Evolutionary conservation across 108 stramenopile species (phyloP).

Genomic region (Craspedostauros australis): DNA sequence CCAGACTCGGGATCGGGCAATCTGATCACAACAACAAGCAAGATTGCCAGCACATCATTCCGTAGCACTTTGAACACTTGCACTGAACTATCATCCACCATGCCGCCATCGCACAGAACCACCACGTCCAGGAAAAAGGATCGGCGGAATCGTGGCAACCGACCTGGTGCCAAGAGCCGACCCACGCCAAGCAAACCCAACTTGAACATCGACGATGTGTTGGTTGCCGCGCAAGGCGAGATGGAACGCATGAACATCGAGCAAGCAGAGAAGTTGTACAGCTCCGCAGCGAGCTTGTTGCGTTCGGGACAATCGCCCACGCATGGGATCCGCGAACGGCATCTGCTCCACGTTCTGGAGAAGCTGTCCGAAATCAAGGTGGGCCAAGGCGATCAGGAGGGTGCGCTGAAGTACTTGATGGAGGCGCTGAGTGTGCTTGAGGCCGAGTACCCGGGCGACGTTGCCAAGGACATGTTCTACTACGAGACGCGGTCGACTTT

Average conservation of each 20-base stretch:
- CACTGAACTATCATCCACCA: too few species aligned
- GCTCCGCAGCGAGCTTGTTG: neutral
- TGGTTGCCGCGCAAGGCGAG: neutral
- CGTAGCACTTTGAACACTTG: too few species aligned
- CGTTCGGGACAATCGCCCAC: neutral
- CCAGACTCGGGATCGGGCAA: too few species aligned
- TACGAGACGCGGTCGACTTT: slow-evolving; percentile 48
- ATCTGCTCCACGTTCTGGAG: slow-evolving; percentile 51
- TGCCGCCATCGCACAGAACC: too few species aligned
- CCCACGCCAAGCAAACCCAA: too few species aligned
- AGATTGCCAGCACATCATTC: too few species aligned
- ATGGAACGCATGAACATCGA: slow-evolving; percentile 20
- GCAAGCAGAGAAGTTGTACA: slow-evolving; percentile 11
- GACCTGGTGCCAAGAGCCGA: too few species aligned
- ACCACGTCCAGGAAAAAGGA: too few species aligned
- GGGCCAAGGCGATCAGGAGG: slow-evolving; percentile 57
- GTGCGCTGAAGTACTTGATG: slow-evolving; percentile 53
- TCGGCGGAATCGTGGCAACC: too few species aligned
- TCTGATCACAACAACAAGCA: too few species aligned
- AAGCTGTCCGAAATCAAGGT: slow-evolving; percentile 69
- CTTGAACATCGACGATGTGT: neutral
- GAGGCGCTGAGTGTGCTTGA: slow-evolving; percentile 51
- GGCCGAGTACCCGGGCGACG: slow-evolving; percentile 6
- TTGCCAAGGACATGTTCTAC: slow-evolving; percentile 18
- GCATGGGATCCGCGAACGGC: neutral